Evolutionary conservation across 2,329 filamentous ascomycete genomes (phyloP), one percentile per base, ranked within the genome.

Genomic region (Fusarium sp.): DNA sequence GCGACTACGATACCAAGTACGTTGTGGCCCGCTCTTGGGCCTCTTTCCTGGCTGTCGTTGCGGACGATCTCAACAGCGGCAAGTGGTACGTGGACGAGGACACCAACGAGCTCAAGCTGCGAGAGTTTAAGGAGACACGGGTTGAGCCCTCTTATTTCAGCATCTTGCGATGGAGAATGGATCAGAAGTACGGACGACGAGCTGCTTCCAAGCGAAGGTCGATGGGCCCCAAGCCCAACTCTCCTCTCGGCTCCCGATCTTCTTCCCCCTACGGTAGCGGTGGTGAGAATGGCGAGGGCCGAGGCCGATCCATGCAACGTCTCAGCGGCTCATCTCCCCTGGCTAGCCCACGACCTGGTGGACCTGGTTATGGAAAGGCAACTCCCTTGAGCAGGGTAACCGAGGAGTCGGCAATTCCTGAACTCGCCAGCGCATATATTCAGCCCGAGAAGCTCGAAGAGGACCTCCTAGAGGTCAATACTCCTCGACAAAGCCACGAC

Each of bases 1-100:
- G 96, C 64, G 96, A 99, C 82, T 99, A 97, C 81, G 96, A 99
- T 78, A 97, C 93, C 81, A 99, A 99, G 83, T 99, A 97, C 77
- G 96, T 99, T 8, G 88, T 99, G 58, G 93, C 96, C 31, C 90
- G 93, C 65, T 98, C 95, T 1, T 99, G 96, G 96, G 89, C 90
- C 17, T 88, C 91, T 11, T 95, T 99, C 77, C 82, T 99, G 20
- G 94, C 94, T 51, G 88, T 90, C 33, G 88, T 98, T 8, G 94
- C 96, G 31, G 96, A 99, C 76, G 96, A 99, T 76, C 84, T 99
- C 74, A 90, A 88, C 82, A 96, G 93, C 72, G 92, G 93, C 68
- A 97, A 97, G 80, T 95, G 94, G 85, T 92, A 90, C 74, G 92
- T 99, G 54, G 95, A 98, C 70, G 96, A 99, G 75, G 96, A 99